phyloP scores from a whole-genome alignment of 2,329 filamentous ascomycete genomes.

The Ceratocystis huliohia region DNA sequence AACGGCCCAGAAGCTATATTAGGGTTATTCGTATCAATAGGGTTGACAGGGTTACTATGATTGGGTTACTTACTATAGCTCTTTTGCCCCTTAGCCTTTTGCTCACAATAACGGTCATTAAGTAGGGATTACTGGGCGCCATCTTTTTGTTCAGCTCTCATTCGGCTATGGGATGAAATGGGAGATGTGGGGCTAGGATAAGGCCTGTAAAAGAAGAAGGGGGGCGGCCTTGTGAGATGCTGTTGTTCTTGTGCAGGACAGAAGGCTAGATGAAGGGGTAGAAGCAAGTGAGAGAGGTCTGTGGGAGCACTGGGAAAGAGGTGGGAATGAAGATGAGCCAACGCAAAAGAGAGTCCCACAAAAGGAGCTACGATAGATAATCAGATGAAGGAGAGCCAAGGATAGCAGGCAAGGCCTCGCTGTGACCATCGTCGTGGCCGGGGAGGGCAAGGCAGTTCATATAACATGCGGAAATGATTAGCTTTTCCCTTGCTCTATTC shows the following conservation, averaged over 20 bases:
- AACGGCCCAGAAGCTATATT: background rate
- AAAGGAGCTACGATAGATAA: background rate
- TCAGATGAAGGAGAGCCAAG: constrained; percentile 10
- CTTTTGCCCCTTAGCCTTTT: background rate
- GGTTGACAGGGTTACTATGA: background rate
- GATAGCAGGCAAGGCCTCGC: too few species aligned
- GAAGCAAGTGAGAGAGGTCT: background rate
- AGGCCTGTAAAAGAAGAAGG: too few species aligned
- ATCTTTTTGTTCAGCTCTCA: constrained; percentile 6
- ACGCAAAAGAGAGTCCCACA: background rate
- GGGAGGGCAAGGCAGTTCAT: background rate
- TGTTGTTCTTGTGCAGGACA: background rate
- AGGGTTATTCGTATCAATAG: background rate
- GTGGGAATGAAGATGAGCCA: background rate
- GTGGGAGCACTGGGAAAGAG: background rate
- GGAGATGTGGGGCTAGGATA: background rate
- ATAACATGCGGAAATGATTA: background rate
- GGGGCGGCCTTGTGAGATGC: too few species aligned
- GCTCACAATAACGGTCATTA: background rate
- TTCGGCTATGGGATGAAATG: background rate
- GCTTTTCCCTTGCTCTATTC: background rate
- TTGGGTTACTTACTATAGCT: background rate
- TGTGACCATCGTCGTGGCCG: background rate
- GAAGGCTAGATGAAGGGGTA: background rate
- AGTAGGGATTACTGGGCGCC: background rate